Conservation (phyloP, 2,329 filamentous ascomycete genomes). For the Cladosporium sp. region DNA sequence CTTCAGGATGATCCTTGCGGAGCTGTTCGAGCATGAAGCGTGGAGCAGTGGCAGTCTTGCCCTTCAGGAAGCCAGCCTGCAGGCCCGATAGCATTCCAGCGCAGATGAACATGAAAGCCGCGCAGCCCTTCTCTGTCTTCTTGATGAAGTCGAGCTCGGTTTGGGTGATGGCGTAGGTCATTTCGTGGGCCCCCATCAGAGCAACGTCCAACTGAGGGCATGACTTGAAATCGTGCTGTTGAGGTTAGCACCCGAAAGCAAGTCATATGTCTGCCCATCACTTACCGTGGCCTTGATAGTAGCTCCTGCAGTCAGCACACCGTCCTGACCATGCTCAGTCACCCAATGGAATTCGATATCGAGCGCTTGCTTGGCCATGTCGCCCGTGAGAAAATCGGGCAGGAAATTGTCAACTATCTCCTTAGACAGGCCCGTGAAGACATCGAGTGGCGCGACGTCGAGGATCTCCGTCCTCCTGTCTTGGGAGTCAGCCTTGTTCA, state of each 20-base stretch:
- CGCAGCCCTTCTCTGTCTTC: slow-evolving; percentile 37
- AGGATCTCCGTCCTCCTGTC: slow-evolving; percentile 31
- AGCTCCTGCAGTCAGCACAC: slow-evolving; percentile 23
- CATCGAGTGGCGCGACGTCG: slow-evolving; percentile 35
- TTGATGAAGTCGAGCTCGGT: slow-evolving; percentile 41
- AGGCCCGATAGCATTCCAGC: slow-evolving; percentile 39
- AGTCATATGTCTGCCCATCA: not conserved
- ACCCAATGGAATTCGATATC: slow-evolving; percentile 38
- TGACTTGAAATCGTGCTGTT: slow-evolving; percentile 42
- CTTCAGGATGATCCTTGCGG: slow-evolving; percentile 31
- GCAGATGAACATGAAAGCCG: slow-evolving; percentile 45
- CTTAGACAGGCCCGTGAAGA: slow-evolving; percentile 29
- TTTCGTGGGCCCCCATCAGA: slow-evolving; percentile 42
- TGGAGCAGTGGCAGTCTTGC: slow-evolving; percentile 43
- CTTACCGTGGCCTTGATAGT: slow-evolving; percentile 25
- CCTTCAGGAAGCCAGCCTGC: slow-evolving; percentile 40
- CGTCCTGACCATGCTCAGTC: slow-evolving; percentile 28
- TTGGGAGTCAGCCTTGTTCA: not conserved
- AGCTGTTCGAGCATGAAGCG: slow-evolving; percentile 32
- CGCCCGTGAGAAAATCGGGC: not conserved
- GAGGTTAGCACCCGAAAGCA: not conserved
- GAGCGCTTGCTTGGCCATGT: slow-evolving; percentile 25
- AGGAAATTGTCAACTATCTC: slow-evolving; percentile 24
- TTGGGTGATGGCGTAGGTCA: slow-evolving; percentile 34
- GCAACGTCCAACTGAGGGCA: slow-evolving; percentile 46